Conservation (phyloP, 2,329 filamentous ascomycete genomes). For the Metarhizium rileyi region DNA sequence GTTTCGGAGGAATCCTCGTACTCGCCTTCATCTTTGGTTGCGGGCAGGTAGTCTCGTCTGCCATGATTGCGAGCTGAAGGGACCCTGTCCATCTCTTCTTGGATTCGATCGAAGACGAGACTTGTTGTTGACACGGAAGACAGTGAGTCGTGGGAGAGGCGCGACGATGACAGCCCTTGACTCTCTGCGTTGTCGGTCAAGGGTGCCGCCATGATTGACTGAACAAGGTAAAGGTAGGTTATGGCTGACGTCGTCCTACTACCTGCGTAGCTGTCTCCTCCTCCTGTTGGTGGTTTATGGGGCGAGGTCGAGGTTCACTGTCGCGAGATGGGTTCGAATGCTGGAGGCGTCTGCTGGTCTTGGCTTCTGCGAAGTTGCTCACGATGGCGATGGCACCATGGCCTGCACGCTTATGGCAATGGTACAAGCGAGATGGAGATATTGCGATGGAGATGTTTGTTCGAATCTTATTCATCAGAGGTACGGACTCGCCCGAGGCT, state of each 20-base stretch:
- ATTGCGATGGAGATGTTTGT: neutral
- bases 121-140: conserved; percentile 80
- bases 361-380: neutral
- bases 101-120: conserved; percentile 68
- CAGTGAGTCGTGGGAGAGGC: conserved; percentile 45
- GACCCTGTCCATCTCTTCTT: conserved; percentile 39
- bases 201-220: conserved; percentile 4
- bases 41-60: conserved; percentile 16
- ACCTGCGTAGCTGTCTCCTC: too few relatives aligned
- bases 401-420: neutral
- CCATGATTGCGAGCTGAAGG: conserved; percentile 10
- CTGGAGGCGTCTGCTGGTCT: neutral
- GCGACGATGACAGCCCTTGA: conserved; percentile 8
- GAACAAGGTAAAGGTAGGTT: neutral
- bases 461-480: neutral
- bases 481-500: neutral
- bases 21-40: conserved; percentile 21
- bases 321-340: neutral
- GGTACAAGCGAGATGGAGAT: neutral
- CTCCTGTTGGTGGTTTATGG: neutral
- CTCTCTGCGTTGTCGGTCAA: conserved; percentile 11
- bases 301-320: neutral
- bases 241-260: too few relatives aligned
- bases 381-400: neutral
- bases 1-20: conserved; percentile 35